Evolutionary conservation across 2,329 filamentous ascomycete species (phyloP).

Genomic region (Kalaharituber pfeilii): DNA sequence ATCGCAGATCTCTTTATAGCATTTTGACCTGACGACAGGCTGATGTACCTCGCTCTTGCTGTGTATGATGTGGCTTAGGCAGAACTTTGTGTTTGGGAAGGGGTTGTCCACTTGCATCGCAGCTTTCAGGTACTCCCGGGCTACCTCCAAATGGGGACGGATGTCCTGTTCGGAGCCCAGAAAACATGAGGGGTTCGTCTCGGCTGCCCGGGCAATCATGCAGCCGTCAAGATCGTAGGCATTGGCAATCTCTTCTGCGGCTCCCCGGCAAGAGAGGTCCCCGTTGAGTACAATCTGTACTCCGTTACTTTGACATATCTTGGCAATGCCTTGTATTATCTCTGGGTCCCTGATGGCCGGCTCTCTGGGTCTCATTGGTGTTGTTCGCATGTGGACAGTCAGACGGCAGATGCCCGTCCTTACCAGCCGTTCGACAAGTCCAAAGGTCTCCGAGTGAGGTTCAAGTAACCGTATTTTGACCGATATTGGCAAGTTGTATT

Average conservation of each 20-base stretch:
- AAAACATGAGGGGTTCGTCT: constrained; percentile 84
- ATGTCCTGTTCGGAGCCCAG: constrained; percentile 24
- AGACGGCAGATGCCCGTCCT: constrained; percentile 79
- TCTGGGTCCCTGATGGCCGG: constrained; percentile 52
- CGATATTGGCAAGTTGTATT: constrained; percentile 41
- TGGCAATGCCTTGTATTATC: constrained; percentile 67
- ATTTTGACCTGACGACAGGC: constrained; percentile 46
- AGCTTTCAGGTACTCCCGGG: constrained; percentile 53
- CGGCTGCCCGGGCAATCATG: constrained; percentile 91
- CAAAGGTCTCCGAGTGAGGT: constrained; percentile 55
- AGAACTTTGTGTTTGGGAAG: constrained; percentile 84
- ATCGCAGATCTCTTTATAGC: constrained; percentile 52
- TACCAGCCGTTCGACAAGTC: constrained; percentile 59
- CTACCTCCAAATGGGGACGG: constrained; percentile 55
- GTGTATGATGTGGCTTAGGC: constrained; percentile 69
- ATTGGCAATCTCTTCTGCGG: constrained; percentile 51
- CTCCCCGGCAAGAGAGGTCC: constrained; percentile 59
- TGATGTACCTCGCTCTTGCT: constrained; percentile 52
- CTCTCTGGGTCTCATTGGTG: constrained; percentile 84
- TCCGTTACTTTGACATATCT: constrained; percentile 63
- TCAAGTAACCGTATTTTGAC: constrained; percentile 90
- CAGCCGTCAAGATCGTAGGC: constrained; percentile 70
- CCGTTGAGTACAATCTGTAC: constrained; percentile 94
- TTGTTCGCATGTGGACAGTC: constrained; percentile 89
- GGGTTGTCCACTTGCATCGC: constrained; percentile 67